Percentiles rank a stretch among this genome's conserved stretches.
These are phyloP conservation scores for Panellus pusillus DNA, from an alignment of 768 basidiomycete species.

Conservation along the genomic window DNA sequence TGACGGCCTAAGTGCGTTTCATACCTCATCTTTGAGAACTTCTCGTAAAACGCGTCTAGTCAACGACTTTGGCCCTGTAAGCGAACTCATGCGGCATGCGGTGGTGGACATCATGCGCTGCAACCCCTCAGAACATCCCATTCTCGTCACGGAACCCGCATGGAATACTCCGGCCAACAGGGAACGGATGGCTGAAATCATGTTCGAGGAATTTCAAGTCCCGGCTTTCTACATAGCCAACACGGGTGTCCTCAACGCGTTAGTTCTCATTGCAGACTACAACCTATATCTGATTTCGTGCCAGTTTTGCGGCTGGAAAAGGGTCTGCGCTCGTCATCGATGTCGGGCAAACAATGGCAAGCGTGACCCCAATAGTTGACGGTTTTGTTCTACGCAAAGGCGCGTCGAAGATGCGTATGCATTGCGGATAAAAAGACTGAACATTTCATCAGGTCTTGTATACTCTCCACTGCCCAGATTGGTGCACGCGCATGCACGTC, in stretches of 20 bases:
- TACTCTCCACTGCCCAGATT: constrained; percentile 77
- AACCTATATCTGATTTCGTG: neutral
- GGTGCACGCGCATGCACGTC: constrained; percentile 76
- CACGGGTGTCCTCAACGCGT: constrained; percentile 93
- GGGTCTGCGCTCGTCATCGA: constrained; percentile 97
- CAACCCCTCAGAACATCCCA: constrained; percentile 81
- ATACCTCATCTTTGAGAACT: neutral
- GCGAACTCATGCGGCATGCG: constrained; percentile 72
- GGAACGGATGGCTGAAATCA: constrained; percentile 93
- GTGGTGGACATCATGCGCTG: constrained; percentile 74
- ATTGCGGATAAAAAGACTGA: neutral
- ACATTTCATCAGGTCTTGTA: constrained; percentile 59
- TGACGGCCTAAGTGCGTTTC: constrained; percentile 77
- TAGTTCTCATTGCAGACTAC: constrained; percentile 10
- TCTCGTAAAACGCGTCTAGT: constrained; percentile 40
- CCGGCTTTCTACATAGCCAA: constrained; percentile 98
- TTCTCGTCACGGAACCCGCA: constrained; percentile 91
- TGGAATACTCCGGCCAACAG: constrained; percentile 96
- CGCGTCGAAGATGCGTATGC: constrained; percentile 22
- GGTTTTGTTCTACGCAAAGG: constrained; percentile 98
- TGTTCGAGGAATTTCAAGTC: constrained; percentile 94
- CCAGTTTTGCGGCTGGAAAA: constrained; percentile 92
- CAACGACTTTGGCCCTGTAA: constrained; percentile 73
- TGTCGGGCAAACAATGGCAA: constrained; percentile 85
- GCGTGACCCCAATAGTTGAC: constrained; percentile 94